These are phyloP conservation scores for Lactarius tabidus DNA, from an alignment of 768 basidiomycete genomes.

Conservation along the genomic window DNA sequence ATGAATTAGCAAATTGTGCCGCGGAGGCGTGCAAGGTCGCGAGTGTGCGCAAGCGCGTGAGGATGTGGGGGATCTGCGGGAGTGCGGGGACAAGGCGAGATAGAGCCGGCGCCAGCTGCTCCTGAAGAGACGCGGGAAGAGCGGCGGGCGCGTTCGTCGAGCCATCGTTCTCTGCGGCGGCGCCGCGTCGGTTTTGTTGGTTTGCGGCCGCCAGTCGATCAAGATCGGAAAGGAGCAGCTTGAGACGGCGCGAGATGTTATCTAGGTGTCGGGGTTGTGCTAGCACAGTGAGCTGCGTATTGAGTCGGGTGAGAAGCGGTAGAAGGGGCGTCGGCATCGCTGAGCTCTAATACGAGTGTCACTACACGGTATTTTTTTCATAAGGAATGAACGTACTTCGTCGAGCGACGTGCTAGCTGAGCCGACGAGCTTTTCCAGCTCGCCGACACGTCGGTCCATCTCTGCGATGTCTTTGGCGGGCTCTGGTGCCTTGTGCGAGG, in stretches of 20 bases:
- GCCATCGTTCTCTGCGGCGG: slow-evolving; percentile 9
- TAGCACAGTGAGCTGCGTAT: slow-evolving; percentile 79
- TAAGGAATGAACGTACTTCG: slow-evolving; percentile 51
- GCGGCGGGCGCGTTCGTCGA: slow-evolving; percentile 19
- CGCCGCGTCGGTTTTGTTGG: slow-evolving; percentile 38
- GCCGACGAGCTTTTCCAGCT: slow-evolving; percentile 80
- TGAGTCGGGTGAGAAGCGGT: slow-evolving; percentile 75
- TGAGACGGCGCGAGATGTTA: slow-evolving; percentile 89
- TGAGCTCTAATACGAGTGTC: slow-evolving; percentile 44
- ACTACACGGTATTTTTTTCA: neutral
- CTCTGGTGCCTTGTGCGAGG: slow-evolving; percentile 12
- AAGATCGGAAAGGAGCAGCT: slow-evolving; percentile 87
- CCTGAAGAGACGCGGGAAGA: slow-evolving; percentile 39
- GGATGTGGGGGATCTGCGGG: slow-evolving; percentile 84
- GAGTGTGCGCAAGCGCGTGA: slow-evolving; percentile 83
- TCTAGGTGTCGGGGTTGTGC: slow-evolving; percentile 96
- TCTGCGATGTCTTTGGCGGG: slow-evolving; percentile 56
- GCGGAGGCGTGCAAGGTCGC: slow-evolving; percentile 79
- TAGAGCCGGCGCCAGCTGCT: slow-evolving; percentile 65
- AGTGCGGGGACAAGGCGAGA: slow-evolving; percentile 67
- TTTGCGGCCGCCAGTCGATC: slow-evolving; percentile 61
- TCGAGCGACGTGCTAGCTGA: slow-evolving; percentile 75
- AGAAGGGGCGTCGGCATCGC: slow-evolving; percentile 79
- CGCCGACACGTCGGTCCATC: slow-evolving; percentile 79
- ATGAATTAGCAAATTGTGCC: slow-evolving; percentile 64